Evolutionary conservation across 1,284 basidiomycete species (phyloP), one percentile per base, ranked within the genome.

Genomic region (Cutaneotrichosporon dermatis): DNA sequence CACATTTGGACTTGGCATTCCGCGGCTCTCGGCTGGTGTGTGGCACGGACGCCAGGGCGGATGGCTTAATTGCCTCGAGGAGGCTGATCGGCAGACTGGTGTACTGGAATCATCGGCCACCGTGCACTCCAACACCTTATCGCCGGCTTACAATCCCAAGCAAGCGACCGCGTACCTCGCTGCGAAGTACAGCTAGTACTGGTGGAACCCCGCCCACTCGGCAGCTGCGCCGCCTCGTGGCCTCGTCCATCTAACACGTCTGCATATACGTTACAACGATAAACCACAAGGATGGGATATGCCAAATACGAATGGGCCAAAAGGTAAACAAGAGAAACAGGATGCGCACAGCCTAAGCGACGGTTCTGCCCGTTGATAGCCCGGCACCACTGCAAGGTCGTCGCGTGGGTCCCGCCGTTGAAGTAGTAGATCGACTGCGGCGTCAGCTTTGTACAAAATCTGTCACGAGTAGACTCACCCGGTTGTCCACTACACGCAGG

Each of bases 351-450:
- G 25, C 25, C 15, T 37, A 35, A 66, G 40, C 61, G 60, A 13
- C 65, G 57, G 55, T 64, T 66, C 55, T 66, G 65, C 33, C 59
- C 58, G 60, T 79, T 79, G 70, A 79, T 77, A 0, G 73, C 74
- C 54, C 75, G 60, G 80, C 88, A 92, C 92, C 92, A 95, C 66
- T 87, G 90, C 69, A 92, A 76, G 36, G 90, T 89, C 63, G 90
- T 88, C 54, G 87, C 88, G 35, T 88, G 84, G 9, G 88, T 86
- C 35, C 87, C 86, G 50, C 88, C 89, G 71, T 90, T 88, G 70
- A 97, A 91, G 78, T 97, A 97, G 57, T 95, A 81, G 65, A 97
- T 92, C 6, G 92, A 92, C 79, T 76, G 59, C 7, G 25, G 48
- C 45, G 6, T 33, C 12, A 54, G 53, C 43, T 6, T 10, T 7